Evolutionary conservation across 1,284 basidiomycete genomes (phyloP).

Genomic region (Ceratobasidium sp.): DNA sequence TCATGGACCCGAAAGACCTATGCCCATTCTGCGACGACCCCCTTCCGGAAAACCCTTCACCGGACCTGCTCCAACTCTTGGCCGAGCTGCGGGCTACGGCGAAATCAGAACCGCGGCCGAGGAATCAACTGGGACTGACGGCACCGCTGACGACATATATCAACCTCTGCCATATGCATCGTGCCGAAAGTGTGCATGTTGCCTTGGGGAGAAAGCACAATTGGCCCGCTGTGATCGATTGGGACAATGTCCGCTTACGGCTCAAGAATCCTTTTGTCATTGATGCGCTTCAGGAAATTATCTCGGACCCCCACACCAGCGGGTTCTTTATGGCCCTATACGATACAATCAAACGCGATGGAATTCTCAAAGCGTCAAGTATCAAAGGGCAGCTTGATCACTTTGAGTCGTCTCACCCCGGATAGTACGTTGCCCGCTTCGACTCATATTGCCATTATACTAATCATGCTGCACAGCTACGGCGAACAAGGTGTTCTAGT

Average conservation of each 20-base stretch:
- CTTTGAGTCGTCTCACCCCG: constrained; percentile 80
- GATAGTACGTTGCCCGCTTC: constrained; percentile 70
- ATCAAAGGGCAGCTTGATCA: constrained; percentile 75
- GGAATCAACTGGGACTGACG: constrained; percentile 73
- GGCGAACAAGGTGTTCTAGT: constrained; percentile 81
- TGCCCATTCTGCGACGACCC: constrained; percentile 82
- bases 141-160: constrained; percentile 71
- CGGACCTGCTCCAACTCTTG: constrained; percentile 67
- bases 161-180: constrained; percentile 76
- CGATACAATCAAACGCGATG: constrained; percentile 31
- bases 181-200: constrained; percentile 74
- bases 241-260: constrained; percentile 63
- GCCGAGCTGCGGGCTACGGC: constrained; percentile 63
- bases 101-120: constrained; percentile 66
- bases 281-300: constrained; percentile 60
- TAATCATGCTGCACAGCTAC: constrained; percentile 62
- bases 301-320: constrained; percentile 63
- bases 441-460: constrained; percentile 26
- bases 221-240: constrained; percentile 79
- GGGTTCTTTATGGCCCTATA: constrained; percentile 72
- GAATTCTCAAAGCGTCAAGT: constrained; percentile 69
- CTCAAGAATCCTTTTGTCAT: constrained; percentile 60
- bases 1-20: constrained; percentile 67
- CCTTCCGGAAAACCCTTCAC: constrained; percentile 70
- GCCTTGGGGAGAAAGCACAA: constrained; percentile 73